Evolutionary conservation across 345 rosid species (phyloP).

Genomic region (Corchorus capsularis): DNA sequence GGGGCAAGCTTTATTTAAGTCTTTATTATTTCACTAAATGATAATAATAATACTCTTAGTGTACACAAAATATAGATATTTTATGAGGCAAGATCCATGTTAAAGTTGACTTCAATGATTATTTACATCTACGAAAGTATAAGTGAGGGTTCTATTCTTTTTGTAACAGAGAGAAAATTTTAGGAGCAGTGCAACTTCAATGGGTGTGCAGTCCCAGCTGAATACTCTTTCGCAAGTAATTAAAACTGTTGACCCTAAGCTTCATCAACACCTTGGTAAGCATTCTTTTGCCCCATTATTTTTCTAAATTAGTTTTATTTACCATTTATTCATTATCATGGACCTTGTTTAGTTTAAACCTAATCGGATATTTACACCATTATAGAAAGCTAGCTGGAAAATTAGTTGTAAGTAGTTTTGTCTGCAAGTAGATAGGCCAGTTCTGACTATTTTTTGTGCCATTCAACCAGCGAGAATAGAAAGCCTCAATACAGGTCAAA

Average conservation of each 20-base stretch:
- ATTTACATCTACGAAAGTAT: conserved; percentile 11
- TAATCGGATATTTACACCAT: background rate
- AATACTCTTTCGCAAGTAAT: conserved; percentile 80
- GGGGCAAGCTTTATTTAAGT: background rate
- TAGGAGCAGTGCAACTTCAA: conserved; percentile 64
- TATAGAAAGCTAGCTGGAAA: background rate
- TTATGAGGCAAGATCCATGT: background rate
- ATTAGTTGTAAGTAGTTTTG: background rate
- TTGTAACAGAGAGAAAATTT: conserved; percentile 83
- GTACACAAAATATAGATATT: background rate
- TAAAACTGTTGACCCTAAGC: conserved; percentile 83
- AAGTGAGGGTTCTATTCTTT: conserved; percentile 17
- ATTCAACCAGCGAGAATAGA: background rate
- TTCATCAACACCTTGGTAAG: conserved; percentile 92
- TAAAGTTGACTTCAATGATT: background rate
- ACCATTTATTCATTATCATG: conserved; percentile 4
- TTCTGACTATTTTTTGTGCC: background rate
- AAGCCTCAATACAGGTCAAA: background rate
- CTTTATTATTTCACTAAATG: background rate
- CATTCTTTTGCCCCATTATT: background rate
- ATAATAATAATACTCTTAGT: background rate
- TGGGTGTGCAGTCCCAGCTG: conserved; percentile 93
- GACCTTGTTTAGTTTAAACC: background rate
- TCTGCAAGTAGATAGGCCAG: background rate
- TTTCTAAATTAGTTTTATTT: conserved; percentile 16